These are phyloP conservation scores for Protomyces lactucae-debilis DNA, from an alignment of 1,139 yeast genomes.

Conservation along the genomic window DNA sequence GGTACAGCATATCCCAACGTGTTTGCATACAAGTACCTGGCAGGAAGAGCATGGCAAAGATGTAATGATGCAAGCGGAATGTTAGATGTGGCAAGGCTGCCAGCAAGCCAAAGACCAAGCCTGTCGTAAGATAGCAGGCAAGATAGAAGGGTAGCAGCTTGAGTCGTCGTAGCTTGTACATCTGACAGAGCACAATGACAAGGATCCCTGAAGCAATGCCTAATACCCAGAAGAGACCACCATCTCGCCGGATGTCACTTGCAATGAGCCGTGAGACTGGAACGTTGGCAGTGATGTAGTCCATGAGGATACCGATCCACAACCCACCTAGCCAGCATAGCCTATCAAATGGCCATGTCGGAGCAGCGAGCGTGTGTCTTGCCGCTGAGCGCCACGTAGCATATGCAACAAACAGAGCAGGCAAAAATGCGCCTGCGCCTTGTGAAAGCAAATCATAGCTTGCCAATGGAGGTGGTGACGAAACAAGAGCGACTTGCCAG, in stretches of 20 bases:
- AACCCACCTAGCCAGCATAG: slow-evolving; percentile 72
- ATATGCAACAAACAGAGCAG: slow-evolving; percentile 64
- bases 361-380: slow-evolving; percentile 9
- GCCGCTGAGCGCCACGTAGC: slow-evolving; percentile 46
- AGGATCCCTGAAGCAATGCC: slow-evolving; percentile 53
- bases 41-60: slow-evolving; percentile 66
- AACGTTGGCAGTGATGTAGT: slow-evolving; percentile 77
- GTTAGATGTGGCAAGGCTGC: slow-evolving; percentile 63
- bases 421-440: slow-evolving; percentile 70
- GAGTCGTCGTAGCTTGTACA: slow-evolving; percentile 62
- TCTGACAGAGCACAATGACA: slow-evolving; percentile 64
- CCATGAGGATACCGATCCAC: slow-evolving; percentile 82
- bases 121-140: slow-evolving; percentile 49
- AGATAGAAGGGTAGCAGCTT: slow-evolving; percentile 64
- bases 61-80: slow-evolving; percentile 82
- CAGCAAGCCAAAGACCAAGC: slow-evolving; percentile 47
- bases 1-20: slow-evolving; percentile 69
- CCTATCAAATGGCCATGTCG: slow-evolving; percentile 44
- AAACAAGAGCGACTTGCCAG: slow-evolving; percentile 74
- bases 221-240: slow-evolving; percentile 46
- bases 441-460: slow-evolving; percentile 58
- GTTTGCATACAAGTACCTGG: slow-evolving; percentile 69
- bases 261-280: slow-evolving; percentile 81
- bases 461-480: slow-evolving; percentile 67
- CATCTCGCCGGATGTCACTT: slow-evolving; percentile 63